Evolutionary conservation across 768 basidiomycete genomes (phyloP).

Genomic region (Rossbeevera mucosa): DNA sequence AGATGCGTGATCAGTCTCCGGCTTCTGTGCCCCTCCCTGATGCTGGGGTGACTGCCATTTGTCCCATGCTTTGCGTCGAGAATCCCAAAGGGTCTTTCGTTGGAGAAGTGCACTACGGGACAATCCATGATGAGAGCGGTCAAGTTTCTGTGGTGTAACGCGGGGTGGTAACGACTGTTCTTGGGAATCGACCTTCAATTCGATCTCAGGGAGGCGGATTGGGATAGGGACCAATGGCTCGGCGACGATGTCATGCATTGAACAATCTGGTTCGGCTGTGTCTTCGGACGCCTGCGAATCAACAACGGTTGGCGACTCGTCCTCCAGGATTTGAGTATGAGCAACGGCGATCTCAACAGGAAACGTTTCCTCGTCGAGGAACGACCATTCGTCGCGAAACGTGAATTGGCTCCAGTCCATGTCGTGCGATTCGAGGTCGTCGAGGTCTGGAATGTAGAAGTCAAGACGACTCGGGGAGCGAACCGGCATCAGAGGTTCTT

Average conservation of each 20-base stretch:
- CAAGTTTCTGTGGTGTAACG: conserved; percentile 33
- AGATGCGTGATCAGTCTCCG: conserved; percentile 23
- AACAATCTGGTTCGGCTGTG: conserved; percentile 5
- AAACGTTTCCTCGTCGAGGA: conserved; percentile 10
- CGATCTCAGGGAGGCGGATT: conserved; percentile 14
- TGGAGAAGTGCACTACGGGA: conserved; percentile 57
- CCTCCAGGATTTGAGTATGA: not conserved
- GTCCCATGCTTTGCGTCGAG: conserved; percentile 50
- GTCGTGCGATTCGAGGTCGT: conserved; percentile 1
- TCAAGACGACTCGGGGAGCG: conserved; percentile 49
- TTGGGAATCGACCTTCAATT: not conserved
- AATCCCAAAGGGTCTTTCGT: conserved; percentile 59
- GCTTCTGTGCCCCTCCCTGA: conserved; percentile 3
- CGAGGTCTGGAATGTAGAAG: conserved; percentile 25
- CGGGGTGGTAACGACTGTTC: conserved; percentile 5
- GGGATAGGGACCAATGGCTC: conserved; percentile 21
- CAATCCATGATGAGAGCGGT: conserved; percentile 55
- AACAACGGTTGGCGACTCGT: conserved; percentile 2
- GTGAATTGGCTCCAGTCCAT: too few species aligned
- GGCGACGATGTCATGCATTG: conserved; percentile 16
- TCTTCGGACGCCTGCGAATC: conserved; percentile 16
- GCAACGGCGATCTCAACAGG: not conserved
- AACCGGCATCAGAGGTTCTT: conserved; percentile 27
- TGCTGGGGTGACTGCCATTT: conserved; percentile 28
- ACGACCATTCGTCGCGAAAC: not conserved